These are phyloP conservation scores for Elaeagnus macrophylla DNA, from an alignment of 306 rosid species.

Conservation along the genomic window DNA sequence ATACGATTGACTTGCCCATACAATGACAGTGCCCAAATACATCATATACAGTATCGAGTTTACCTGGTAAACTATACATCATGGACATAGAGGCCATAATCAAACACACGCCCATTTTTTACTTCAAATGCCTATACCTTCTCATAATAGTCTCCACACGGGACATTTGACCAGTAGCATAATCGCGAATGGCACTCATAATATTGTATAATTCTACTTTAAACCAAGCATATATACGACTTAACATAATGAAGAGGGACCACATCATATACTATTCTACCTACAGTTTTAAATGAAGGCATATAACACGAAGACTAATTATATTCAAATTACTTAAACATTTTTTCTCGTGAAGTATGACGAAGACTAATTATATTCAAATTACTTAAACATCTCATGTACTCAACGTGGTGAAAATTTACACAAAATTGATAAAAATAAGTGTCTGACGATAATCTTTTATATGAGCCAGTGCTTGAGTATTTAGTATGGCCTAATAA, in stretches of 20 bases:
- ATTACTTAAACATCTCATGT: too few species aligned
- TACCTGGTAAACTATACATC: neutral
- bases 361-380: too few species aligned
- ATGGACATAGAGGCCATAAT: slow-evolving; percentile 25
- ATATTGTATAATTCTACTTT: slow-evolving; percentile 9
- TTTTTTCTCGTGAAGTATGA: too few species aligned
- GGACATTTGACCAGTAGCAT: slow-evolving; percentile 18
- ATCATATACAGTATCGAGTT: slow-evolving; percentile 16
- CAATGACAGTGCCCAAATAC: slow-evolving; percentile 27
- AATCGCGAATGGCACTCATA: slow-evolving; percentile 5
- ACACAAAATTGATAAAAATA: too few species aligned
- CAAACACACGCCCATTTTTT: slow-evolving; percentile 36
- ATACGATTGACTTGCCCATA: slow-evolving; percentile 28
- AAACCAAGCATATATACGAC: slow-evolving; percentile 18
- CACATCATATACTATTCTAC: slow-evolving; percentile 19
- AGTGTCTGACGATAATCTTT: too few species aligned
- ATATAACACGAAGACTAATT: too few species aligned
- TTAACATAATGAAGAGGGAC: slow-evolving; percentile 11
- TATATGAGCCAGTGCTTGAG: too few species aligned
- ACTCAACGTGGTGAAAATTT: too few species aligned
- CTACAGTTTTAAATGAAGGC: too few species aligned
- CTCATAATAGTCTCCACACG: slow-evolving; percentile 17
- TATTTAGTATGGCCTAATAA: too few species aligned
- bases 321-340: too few species aligned
- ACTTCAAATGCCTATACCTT: slow-evolving; percentile 27